A percentile compares a stretch with the other conserved stretches of the same genome.
phyloP scores from a whole-genome alignment of 768 basidiomycete species.

The Hydnum rufescens region DNA sequence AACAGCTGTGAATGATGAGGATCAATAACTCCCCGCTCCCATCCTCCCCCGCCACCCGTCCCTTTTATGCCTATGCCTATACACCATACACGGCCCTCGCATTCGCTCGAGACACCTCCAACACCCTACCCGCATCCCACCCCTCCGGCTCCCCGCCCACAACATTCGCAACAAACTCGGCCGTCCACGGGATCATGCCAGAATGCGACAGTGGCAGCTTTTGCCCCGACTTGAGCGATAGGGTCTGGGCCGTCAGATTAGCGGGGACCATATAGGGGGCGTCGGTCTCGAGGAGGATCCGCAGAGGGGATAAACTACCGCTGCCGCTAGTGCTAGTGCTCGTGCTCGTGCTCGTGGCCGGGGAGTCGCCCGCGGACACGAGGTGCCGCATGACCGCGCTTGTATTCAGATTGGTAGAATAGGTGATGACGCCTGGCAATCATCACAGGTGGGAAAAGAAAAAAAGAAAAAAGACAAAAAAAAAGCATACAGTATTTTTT shows the following conservation, averaged over 20 bases:
- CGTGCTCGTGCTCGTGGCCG: conserved; percentile 12
- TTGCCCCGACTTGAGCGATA: conserved; percentile 19
- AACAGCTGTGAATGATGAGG: too few species aligned
- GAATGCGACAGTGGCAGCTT: conserved; percentile 49
- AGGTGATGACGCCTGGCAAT: conserved; percentile 53
- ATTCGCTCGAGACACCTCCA: neutral
- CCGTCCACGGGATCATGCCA: conserved; percentile 75
- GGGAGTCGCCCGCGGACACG: conserved; percentile 12
- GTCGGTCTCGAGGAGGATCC: conserved; percentile 58
- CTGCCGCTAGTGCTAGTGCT: conserved; percentile 14
- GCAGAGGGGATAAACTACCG: conserved; percentile 13
- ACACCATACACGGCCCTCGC: neutral
- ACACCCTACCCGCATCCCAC: conserved; percentile 2
- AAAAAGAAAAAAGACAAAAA: neutral
- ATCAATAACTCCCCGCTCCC: too few species aligned
- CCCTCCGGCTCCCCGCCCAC: conserved; percentile 12
- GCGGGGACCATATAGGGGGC: conserved; percentile 75
- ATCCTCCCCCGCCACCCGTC: too few species aligned
- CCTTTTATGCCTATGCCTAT: too few species aligned
- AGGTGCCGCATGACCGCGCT: conserved; percentile 42
- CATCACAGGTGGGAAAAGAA: neutral
- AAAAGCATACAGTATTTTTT: neutral
- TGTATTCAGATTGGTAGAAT: conserved; percentile 54
- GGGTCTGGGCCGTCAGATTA: conserved; percentile 34
- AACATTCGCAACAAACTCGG: conserved; percentile 43